These are phyloP conservation scores for Rosa persica DNA, from an alignment of 306 rosid species.

Conservation along the genomic window DNA sequence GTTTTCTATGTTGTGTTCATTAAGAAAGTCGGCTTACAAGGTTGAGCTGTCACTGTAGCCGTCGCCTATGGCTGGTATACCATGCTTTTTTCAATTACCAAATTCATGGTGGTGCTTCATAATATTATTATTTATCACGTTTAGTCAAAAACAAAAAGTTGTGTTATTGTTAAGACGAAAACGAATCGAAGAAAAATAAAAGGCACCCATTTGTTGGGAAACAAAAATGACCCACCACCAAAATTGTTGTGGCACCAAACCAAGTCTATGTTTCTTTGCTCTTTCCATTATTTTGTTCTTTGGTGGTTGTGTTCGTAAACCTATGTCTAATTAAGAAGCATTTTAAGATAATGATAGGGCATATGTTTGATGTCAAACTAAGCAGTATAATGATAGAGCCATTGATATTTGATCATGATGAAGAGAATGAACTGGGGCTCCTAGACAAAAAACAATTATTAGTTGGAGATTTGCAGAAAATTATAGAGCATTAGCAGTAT, in stretches of 20 bases:
- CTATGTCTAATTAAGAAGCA: background rate
- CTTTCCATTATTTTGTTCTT: background rate
- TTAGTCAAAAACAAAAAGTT: background rate
- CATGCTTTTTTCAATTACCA: conserved; percentile 31
- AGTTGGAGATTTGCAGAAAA: background rate
- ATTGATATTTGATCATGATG: background rate
- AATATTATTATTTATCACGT: background rate
- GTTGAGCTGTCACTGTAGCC: conserved; percentile 61
- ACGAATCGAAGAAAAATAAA: background rate
- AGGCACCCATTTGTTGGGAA: conserved; percentile 16
- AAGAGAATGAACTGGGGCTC: background rate
- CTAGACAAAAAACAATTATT: background rate
- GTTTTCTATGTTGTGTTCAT: conserved; percentile 28
- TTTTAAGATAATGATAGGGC: background rate
- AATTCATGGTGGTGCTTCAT: background rate
- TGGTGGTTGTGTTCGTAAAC: background rate
- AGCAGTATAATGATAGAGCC: background rate
- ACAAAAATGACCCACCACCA: conserved; percentile 22
- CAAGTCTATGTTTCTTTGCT: background rate
- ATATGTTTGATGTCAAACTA: background rate
- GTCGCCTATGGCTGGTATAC: conserved; percentile 35
- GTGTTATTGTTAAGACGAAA: background rate
- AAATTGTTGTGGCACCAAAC: background rate
- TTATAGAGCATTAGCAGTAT: conserved; percentile 2
- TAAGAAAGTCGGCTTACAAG: conserved; percentile 38